These are phyloP conservation scores for Xylaria castorea DNA, from an alignment of 495 filamentous ascomycete genomes.

Conservation along the genomic window DNA sequence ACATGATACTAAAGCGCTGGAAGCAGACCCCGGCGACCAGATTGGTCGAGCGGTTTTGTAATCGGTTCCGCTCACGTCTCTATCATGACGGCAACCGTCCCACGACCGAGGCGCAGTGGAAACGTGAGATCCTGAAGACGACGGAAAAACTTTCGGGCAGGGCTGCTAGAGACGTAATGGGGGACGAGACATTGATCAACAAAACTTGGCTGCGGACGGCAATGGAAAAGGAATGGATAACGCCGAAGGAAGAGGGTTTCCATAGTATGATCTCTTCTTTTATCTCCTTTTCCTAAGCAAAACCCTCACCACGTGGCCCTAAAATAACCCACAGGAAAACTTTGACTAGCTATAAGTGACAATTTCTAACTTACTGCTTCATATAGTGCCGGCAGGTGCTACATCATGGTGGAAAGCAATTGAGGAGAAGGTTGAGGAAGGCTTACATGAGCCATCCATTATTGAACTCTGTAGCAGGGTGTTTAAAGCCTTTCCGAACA, in stretches of 20 bases:
- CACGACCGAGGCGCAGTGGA: not conserved
- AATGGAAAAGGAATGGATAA: not conserved
- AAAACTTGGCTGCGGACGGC: not conserved
- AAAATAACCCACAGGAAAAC: not conserved
- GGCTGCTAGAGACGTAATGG: too few relatives aligned
- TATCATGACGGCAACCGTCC: not conserved
- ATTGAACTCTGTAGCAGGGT: not conserved
- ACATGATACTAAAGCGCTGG: not conserved
- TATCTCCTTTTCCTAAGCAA: not conserved
- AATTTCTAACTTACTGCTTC: not conserved
- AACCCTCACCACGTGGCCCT: not conserved
- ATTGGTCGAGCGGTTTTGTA: not conserved
- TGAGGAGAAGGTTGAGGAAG: not conserved
- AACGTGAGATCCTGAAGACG: not conserved
- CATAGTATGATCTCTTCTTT: not conserved
- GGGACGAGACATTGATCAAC: too few relatives aligned
- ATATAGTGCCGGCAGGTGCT: not conserved
- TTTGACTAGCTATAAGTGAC: not conserved
- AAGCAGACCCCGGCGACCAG: not conserved
- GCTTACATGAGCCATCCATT: not conserved
- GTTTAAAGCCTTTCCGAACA: not conserved
- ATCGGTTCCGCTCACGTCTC: not conserved
- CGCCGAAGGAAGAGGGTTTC: not conserved
- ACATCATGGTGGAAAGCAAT: not conserved
- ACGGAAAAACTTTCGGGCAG: too few relatives aligned